Percentiles rank a stretch among this genome's conserved stretches.
Conservation (phyloP, 192 early-diverging fungal species). For the Backusella tuberculispora region DNA sequence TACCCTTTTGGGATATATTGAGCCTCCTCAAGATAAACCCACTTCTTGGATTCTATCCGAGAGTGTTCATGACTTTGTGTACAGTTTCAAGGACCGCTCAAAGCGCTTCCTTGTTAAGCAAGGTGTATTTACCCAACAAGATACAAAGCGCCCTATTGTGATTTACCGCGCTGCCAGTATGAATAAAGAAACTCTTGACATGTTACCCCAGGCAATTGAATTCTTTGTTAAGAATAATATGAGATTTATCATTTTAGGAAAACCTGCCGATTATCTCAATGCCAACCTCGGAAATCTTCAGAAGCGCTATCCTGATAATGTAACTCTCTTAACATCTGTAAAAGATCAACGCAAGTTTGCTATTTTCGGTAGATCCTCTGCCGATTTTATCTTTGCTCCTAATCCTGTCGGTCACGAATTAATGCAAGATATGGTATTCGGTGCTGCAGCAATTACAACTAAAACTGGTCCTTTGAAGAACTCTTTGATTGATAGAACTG, state of each 20-base stretch:
- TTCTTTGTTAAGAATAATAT: constrained; percentile 44
- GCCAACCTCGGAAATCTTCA: constrained; percentile 1
- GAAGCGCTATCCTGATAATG: constrained; percentile 31
- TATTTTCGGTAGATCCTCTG: constrained; percentile 53
- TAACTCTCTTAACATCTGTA: constrained; percentile 36
- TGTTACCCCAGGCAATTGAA: constrained; percentile 10
- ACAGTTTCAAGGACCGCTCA: constrained; percentile 49
- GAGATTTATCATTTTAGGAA: constrained; percentile 39
- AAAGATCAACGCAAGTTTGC: constrained; percentile 52
- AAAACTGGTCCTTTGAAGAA: constrained; percentile 54
- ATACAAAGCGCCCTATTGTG: constrained; percentile 48
- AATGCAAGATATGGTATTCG: constrained; percentile 58
- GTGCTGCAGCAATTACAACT: constrained; percentile 50
- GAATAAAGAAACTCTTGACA: constrained; percentile 47
- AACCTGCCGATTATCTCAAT: constrained; percentile 16
- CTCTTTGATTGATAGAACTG: constrained; percentile 50
- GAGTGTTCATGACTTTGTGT: constrained; percentile 26
- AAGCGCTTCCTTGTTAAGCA: constrained; percentile 49
- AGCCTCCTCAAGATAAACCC: background rate
- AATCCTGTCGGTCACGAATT: constrained; percentile 32
- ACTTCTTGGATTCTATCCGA: constrained; percentile 20
- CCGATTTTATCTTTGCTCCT: constrained; percentile 56
- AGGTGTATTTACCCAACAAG: constrained; percentile 42
- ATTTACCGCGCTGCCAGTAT: constrained; percentile 57
- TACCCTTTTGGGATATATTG: background rate